Evolutionary conservation across 768 basidiomycete genomes (phyloP).

Genomic region (Lactarius trivialis): DNA sequence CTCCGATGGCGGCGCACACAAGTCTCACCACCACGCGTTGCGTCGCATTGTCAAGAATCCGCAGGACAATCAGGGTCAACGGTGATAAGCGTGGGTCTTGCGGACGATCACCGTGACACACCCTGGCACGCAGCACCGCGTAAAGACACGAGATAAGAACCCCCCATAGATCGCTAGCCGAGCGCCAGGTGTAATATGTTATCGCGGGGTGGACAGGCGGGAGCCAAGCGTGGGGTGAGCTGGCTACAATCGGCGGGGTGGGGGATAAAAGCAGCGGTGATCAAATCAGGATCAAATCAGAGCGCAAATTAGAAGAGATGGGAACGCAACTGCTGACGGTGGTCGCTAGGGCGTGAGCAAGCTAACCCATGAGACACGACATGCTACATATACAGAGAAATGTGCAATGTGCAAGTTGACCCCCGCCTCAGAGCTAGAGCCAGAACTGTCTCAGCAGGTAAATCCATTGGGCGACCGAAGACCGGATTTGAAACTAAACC

Average conservation of each 20-base stretch:
- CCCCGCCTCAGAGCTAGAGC: neutral
- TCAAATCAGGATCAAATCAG: neutral
- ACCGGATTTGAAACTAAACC: neutral
- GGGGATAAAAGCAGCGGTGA: neutral
- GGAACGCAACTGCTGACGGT: neutral
- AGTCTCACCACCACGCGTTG: neutral
- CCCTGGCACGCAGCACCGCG: neutral
- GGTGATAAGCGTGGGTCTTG: slow-evolving; percentile 12
- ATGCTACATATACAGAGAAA: neutral
- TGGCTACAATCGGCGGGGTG: neutral
- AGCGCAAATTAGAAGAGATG: neutral
- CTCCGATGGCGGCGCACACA: neutral
- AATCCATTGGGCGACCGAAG: neutral
- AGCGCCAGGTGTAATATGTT: neutral
- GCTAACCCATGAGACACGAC: neutral
- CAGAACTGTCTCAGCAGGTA: neutral
- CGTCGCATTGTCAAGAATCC: neutral
- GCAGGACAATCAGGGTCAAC: neutral
- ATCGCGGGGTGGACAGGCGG: neutral
- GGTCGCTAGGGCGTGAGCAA: neutral
- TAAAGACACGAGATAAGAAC: neutral
- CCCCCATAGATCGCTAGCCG: slow-evolving; percentile 4
- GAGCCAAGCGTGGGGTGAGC: neutral
- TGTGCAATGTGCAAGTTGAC: neutral
- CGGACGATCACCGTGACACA: neutral